Evolutionary conservation across 768 basidiomycete genomes (phyloP), one percentile per base, ranked within the genome.

Genomic region (Boletus vermiculosoides): DNA sequence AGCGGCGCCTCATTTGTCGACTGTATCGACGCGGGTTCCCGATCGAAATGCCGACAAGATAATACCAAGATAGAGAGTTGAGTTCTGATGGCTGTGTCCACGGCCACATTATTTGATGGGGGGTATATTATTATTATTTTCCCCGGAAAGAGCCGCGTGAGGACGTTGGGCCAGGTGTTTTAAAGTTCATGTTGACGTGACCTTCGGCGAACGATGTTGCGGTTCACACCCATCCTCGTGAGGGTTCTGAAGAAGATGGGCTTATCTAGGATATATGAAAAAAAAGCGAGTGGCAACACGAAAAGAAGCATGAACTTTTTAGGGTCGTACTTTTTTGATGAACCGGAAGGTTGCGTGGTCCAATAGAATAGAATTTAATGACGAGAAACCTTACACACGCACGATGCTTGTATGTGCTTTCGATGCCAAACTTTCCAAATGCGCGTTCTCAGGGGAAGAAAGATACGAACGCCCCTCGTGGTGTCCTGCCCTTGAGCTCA

Each of bases 341-440:
- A 52, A 23, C 34, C 51, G 56, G 40, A 45, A 41, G 44, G 12
- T 47, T 55, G 48, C 1, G 18, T 40, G n/a, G 18, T 40, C 39
- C 39, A 40, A 40, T 40, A 40, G 30, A 5, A 45, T 23, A 25
- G 52, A 42, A 47, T 34, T 28, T 20, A 25, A 53, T 63, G 51
- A 56, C 52, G 62, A 59, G 62, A 47, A 49, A 52, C 45, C 50
- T 50, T 60, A 12, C 28, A 25, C 50, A 36, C 49, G 51, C 33
- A 52, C 30, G 51, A 45, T 30, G 28, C 28, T 30, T 30, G 28
- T 30, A 34, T 52, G 49, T 10, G 42, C 45, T 66, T 68, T 67
- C 66, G 66, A 57, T 64, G 48, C 57, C 65, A 69, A 52, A 67
- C 50, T 40, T 70, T 64, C 66, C 67, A 67, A 57, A 67, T 69